Evolutionary conservation across 2,329 filamentous ascomycete genomes (phyloP), one percentile per base, ranked within the genome.

Genomic region (Aspergillus sp.): DNA sequence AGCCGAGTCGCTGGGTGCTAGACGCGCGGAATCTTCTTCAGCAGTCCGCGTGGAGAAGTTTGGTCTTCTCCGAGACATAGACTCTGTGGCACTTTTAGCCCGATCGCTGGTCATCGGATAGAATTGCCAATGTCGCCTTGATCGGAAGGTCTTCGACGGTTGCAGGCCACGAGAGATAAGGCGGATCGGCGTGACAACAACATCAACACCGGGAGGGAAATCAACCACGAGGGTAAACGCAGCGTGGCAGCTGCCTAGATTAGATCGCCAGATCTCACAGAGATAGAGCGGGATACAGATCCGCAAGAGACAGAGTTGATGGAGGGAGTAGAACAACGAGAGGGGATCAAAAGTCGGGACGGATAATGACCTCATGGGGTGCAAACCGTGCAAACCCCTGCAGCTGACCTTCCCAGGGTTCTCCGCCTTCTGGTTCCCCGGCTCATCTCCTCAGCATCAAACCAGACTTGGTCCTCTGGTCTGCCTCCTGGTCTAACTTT

Each of bases 11-110:
- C 58, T 66, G 29, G 69, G 69, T 42, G 62, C 71, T 25, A 74
- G 56, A 47, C 69, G 65, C 16, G 65, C 62, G 29, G 59, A 67
- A 65, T 74, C 71, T 61, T 71, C 71, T 57, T 67, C 57, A 34
- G 71, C 63, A 7, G 70, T 68, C 52, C 70, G 68, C 45, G 71
- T 66, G 17, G 70, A 70, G 57, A 74, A 73, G 50, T 65, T 70
- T n/a, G 71, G 71, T 50, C 68, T 64, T 59, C 64, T 65, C 55
- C 70, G 65, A 63, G 68, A 64, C 58, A 68, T 58, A 44, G 63
- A 59, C 56, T 57, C 57, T 41, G 60, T 59, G 56, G 60, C 34
- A 53, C 58, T 46, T 45, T 58, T 54, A 45, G 50, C 53, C 41
- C 49, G 55, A 54, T 53, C 52, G 46, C 51, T 50, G 43, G 60